phyloP scores from a whole-genome alignment of 495 filamentous ascomycete species.

The Usnea hakonensis region DNA sequence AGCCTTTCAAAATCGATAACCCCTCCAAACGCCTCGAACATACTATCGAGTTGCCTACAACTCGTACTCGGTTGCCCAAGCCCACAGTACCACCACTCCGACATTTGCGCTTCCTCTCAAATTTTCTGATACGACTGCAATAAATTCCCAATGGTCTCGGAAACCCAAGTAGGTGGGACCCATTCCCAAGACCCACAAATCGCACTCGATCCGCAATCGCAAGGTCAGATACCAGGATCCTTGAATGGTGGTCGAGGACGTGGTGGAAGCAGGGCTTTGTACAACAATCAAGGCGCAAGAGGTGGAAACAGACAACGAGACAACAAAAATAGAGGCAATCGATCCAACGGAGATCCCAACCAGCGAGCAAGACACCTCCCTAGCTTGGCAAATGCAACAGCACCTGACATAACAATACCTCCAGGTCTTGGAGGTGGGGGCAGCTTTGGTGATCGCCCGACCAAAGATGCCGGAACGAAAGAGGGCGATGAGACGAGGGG shows the following conservation, averaged over 20 bases:
- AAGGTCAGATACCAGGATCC: not conserved
- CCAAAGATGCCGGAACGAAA: conserved; percentile 33
- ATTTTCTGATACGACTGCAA: not conserved
- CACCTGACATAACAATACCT: conserved; percentile 25
- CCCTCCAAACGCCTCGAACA: too few relatives aligned
- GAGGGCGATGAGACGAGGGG: conserved; percentile 20
- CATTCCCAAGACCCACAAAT: not conserved
- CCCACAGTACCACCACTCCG: not conserved
- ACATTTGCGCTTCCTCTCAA: not conserved
- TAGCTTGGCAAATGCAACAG: conserved; percentile 8
- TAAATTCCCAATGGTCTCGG: conserved; percentile 11
- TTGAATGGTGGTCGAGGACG: conserved; percentile 2
- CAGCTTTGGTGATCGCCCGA: conserved; percentile 37
- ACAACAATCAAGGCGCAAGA: not conserved
- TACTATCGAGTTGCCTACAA: too few relatives aligned
- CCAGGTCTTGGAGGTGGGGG: conserved; percentile 27
- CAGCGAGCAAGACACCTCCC: conserved; percentile 11
- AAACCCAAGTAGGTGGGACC: conserved; percentile 4
- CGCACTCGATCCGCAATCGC: not conserved
- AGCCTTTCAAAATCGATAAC: too few relatives aligned
- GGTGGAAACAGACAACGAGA: conserved; percentile 23
- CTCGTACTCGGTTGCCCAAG: not conserved
- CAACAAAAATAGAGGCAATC: conserved; percentile 9
- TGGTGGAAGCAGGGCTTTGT: conserved; percentile 10
- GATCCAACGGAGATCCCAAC: conserved; percentile 1